A percentile compares a stretch with the other conserved stretches of the same genome.
These are phyloP conservation scores for Triticum monococcum DNA, from an alignment of 176 grass and related monocot genomes.

Conservation along the genomic window DNA sequence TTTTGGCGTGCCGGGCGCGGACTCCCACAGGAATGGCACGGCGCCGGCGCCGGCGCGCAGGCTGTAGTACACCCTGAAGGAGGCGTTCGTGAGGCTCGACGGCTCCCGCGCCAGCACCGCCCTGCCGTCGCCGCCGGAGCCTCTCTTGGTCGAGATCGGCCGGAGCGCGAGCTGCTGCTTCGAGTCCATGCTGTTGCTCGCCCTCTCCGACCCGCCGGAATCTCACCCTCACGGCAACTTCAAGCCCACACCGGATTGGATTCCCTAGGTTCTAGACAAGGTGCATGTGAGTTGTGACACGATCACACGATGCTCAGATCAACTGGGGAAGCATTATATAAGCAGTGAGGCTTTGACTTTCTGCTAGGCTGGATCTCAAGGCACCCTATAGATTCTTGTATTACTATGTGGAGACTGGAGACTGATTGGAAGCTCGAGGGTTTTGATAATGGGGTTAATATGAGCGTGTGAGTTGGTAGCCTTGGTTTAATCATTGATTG, in stretches of 20 bases:
- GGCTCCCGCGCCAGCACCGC: constrained; percentile 14
- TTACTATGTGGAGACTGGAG: neutral
- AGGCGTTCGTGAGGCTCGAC: constrained; percentile 28
- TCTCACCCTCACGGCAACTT: too few species aligned
- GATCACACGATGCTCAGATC: neutral
- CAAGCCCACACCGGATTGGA: neutral
- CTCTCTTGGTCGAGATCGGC: neutral
- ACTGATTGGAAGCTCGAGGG: neutral
- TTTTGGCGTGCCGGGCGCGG: constrained; percentile 47
- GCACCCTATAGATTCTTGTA: neutral
- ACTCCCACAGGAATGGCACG: constrained; percentile 58
- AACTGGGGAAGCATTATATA: neutral
- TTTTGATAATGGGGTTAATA: neutral
- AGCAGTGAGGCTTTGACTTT: constrained; percentile 16
- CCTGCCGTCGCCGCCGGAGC: neutral
- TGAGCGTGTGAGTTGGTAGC: constrained; percentile 15
- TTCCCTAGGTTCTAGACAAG: neutral
- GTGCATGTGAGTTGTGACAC: neutral
- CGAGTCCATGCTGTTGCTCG: neutral
- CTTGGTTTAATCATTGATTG: neutral
- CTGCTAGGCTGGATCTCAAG: constrained; percentile 5
- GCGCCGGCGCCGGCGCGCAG: constrained; percentile 36
- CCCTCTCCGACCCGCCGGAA: neutral
- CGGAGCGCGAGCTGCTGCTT: constrained; percentile 31
- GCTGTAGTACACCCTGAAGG: constrained; percentile 55